Evolutionary conservation across 306 rosid species (phyloP).

Genomic region (Castanea sativa): DNA sequence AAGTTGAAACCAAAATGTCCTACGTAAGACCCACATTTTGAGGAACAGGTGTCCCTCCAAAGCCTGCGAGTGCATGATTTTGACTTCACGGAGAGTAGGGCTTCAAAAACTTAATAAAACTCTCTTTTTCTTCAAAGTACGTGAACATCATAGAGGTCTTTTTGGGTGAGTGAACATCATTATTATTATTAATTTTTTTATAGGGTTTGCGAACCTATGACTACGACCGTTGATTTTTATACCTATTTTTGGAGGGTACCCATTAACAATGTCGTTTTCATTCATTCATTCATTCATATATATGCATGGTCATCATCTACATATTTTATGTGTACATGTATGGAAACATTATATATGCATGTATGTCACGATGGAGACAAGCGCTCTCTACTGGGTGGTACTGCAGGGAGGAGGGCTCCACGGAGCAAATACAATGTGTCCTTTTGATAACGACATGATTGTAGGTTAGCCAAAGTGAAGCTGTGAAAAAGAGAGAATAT

Average conservation of each 20-base stretch:
- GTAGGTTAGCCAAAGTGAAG: neutral
- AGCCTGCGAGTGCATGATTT: too few relatives aligned
- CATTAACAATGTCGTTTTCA: neutral
- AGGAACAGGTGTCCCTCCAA: too few relatives aligned
- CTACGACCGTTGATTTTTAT: neutral
- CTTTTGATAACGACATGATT: constrained; percentile 3
- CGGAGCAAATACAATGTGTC: neutral
- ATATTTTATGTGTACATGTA: too few relatives aligned
- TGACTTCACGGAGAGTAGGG: too few relatives aligned
- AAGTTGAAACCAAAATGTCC: too few relatives aligned
- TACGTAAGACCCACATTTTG: too few relatives aligned
- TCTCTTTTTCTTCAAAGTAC: neutral
- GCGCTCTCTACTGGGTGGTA: neutral
- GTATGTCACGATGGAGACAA: constrained; percentile 24
- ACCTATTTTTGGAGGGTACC: neutral
- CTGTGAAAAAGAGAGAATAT: neutral
- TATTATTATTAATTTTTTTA: too few relatives aligned
- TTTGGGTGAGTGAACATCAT: too few relatives aligned
- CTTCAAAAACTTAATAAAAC: too few relatives aligned
- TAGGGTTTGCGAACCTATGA: neutral
- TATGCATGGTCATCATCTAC: too few relatives aligned
- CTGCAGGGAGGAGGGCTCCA: neutral
- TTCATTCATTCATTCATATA: too few relatives aligned
- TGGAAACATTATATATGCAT: neutral
- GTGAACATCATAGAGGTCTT: neutral